These are phyloP conservation scores for Botrytis fragariae DNA, from an alignment of 2,329 filamentous ascomycete species.

Conservation along the genomic window DNA sequence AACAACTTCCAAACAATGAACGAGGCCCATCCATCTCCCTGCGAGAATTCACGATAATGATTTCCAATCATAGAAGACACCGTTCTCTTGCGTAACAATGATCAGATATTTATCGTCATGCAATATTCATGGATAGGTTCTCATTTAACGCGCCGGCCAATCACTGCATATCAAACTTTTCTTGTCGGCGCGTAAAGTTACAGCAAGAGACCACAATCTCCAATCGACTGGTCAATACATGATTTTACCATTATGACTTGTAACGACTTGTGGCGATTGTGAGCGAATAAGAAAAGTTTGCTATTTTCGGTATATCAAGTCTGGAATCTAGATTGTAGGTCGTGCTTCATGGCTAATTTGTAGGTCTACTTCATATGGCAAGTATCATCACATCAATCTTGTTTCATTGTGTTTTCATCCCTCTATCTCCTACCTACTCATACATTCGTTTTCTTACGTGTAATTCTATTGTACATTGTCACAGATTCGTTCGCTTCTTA, in stretches of 20 bases:
- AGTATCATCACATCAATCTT: neutral
- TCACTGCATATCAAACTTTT: slow-evolving; percentile 18
- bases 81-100: neutral
- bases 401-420: slow-evolving; percentile 30
- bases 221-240: slow-evolving; percentile 22
- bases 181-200: slow-evolving; percentile 34
- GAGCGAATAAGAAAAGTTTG: slow-evolving; percentile 32
- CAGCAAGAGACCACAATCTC: slow-evolving; percentile 26
- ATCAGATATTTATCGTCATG: neutral
- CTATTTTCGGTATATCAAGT: slow-evolving; percentile 26
- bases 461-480: slow-evolving; percentile 23
- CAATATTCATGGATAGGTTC: neutral
- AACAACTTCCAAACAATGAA: neutral
- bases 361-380: slow-evolving; percentile 20
- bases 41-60: neutral
- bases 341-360: slow-evolving; percentile 19
- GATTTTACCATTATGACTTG: slow-evolving; percentile 23
- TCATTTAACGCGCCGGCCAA: slow-evolving; percentile 26
- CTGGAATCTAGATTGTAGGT: slow-evolving; percentile 21
- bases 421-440: slow-evolving; percentile 16
- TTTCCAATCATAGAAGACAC: neutral
- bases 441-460: slow-evolving; percentile 16
- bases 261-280: slow-evolving; percentile 27
- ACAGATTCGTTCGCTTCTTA: slow-evolving; percentile 17
- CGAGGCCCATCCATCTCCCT: neutral